Percentiles rank a stretch among this genome's conserved stretches.
Evolutionary conservation across 768 basidiomycete genomes (phyloP).

Genomic region (Tulasnella sp.): DNA sequence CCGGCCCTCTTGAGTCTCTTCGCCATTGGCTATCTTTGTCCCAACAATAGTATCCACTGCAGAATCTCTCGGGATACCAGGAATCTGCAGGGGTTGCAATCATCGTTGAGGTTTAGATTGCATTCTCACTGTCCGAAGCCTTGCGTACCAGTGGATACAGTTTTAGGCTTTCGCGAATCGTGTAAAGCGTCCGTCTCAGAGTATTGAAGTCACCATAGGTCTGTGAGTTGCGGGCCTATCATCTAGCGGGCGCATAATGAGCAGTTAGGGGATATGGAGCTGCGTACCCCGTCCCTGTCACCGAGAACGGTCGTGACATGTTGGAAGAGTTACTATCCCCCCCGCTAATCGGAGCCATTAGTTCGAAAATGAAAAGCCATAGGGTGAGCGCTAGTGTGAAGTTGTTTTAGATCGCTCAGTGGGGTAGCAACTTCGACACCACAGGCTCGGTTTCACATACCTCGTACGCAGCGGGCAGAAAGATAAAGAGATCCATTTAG

Average conservation of each 20-base stretch:
- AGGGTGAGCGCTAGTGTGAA: conserved; percentile 8
- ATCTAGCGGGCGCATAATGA: too few relatives aligned
- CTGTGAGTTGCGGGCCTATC: not conserved
- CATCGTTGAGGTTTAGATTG: too few relatives aligned
- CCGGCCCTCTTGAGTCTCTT: not conserved
- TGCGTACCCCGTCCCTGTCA: not conserved
- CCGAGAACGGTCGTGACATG: not conserved
- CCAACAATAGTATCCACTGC: not conserved
- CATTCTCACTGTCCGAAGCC: too few relatives aligned
- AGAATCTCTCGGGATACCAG: not conserved
- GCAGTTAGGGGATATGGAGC: too few relatives aligned
- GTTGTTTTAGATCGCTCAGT: too few relatives aligned
- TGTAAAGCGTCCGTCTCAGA: not conserved
- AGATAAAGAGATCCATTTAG: not conserved
- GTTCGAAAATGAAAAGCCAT: conserved; percentile 8
- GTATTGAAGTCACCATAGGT: conserved; percentile 11
- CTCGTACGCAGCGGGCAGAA: conserved; percentile 1
- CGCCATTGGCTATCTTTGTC: not conserved
- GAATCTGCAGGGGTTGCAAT: too few relatives aligned
- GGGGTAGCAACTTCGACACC: not conserved
- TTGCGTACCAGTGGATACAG: conserved; percentile 3
- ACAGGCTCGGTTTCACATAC: not conserved
- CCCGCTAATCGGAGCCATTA: not conserved
- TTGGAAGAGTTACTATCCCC: conserved; percentile 5
- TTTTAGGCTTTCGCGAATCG: not conserved